phyloP scores from a whole-genome alignment of 345 rosid species.

The Aquilaria sinensis region DNA sequence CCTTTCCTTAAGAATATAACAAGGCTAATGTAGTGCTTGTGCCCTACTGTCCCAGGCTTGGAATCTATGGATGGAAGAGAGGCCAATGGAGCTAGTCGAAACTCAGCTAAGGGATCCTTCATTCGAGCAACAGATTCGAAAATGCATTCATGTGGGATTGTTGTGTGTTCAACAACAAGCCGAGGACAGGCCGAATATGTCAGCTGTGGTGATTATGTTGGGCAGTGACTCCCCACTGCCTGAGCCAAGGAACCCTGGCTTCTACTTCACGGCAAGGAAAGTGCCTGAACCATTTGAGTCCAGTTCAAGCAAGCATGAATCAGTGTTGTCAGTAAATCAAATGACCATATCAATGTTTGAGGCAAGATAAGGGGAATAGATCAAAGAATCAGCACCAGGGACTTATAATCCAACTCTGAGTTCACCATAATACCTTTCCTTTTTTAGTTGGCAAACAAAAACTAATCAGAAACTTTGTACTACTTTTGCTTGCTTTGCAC shows the following conservation, averaged over 20 bases:
- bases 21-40: no score
- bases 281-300: neutral
- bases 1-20: neutral
- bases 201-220: constrained; percentile 25
- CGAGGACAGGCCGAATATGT: constrained; percentile 22
- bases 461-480: neutral
- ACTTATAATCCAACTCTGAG: neutral
- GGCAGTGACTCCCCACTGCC: constrained; percentile 21
- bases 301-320: neutral
- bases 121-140: constrained; percentile 8
- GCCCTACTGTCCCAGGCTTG: constrained; percentile 17
- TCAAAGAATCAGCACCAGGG: neutral
- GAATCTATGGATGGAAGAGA: constrained; percentile 23
- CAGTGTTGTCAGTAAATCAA: neutral
- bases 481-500: no score
- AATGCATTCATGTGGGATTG: constrained; percentile 27
- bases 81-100: constrained; percentile 15
- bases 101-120: constrained; percentile 2
- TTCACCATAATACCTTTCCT: constrained; percentile 9
- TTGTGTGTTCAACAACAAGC: constrained; percentile 27
- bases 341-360: neutral
- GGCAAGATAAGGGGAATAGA: constrained; percentile 16
- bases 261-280: constrained; percentile 13
- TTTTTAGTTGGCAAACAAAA: constrained; percentile 40
- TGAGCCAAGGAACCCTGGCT: constrained; percentile 31